Evolutionary conservation across 352 stramenopile species (phyloP), one percentile per base, ranked within the genome.

Genomic region (Thraustochytrium sp.): DNA sequence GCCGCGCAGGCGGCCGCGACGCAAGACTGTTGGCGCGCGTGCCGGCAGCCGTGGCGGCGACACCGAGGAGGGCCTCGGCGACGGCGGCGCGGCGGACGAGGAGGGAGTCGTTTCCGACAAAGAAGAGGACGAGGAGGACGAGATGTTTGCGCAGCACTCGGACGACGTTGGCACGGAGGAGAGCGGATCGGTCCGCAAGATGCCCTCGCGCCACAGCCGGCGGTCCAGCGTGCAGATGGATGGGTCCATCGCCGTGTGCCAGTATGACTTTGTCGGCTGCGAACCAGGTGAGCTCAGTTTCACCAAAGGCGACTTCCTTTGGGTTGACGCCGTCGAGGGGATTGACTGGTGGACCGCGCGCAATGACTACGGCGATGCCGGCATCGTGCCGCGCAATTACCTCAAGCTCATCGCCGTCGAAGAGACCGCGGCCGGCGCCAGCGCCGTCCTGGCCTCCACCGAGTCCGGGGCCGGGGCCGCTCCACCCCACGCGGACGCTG

Each of bases 361-460:
- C 34, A 80, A 80, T 26, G 68, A 80, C 68, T 72, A 44, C 13
- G 68, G 68, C 46, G 11, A 80, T 18, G 31, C 31, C 5, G 68
- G 68, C 31, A 44, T 80, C 31, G 68, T 80, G n/a, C 68, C 68
- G n/a, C 40, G 68, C 51, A 80, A 80, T 34, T 80, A 80, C 44
- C n/a, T 80, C 3, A 68, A 63, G n/a, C n/a, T 80, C 8, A 44
- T 80, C 36, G 38, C 76, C 23, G 31, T 80, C 38, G 62, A 54
- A n/a, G 38, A 75, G 44, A 37, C 34, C 3, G 62, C 62, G 1
- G 18, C 4, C 0, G 34, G 16, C 31, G 23, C 55, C 21, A n/a
- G 31, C 9, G 26, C n/a, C 9, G 31, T 59, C 16, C n/a, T n/a
- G n/a, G n/a, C n/a, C n/a, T n/a, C n/a, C n/a, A n/a, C n/a, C n/a